A percentile compares a stretch with the other conserved stretches of the same genome.
Evolutionary conservation across 805 yeast species (phyloP).

Genomic region (Lipomyces orientalis): DNA sequence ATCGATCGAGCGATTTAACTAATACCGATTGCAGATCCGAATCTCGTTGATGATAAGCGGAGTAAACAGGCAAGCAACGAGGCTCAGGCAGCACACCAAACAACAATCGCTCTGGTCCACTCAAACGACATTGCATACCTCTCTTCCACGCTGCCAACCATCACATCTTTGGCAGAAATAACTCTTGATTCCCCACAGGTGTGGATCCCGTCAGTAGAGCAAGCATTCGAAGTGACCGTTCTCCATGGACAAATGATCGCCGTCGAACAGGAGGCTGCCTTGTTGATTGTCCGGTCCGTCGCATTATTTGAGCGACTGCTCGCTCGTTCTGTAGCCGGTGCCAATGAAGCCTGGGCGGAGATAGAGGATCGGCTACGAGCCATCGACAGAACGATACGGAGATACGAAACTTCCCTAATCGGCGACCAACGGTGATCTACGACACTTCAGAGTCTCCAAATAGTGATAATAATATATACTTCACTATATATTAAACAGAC

Average conservation of each 20-base stretch:
- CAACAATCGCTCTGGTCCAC: slow-evolving; percentile 23
- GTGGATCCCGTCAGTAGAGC: slow-evolving; percentile 4
- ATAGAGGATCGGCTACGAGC: slow-evolving; percentile 23
- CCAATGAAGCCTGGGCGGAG: slow-evolving; percentile 30
- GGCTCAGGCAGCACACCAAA: not conserved
- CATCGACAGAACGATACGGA: slow-evolving; percentile 13
- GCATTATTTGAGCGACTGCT: slow-evolving; percentile 28
- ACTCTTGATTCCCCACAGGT: slow-evolving; percentile 7
- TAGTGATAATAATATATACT: not conserved
- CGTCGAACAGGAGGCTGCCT: slow-evolving; percentile 4
- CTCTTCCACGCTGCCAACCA: slow-evolving; percentile 11
- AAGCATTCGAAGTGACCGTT: not conserved
- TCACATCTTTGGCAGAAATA: slow-evolving; percentile 12
- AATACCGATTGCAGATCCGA: not conserved
- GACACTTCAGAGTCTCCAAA: not conserved
- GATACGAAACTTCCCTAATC: not conserved
- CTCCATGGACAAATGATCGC: not conserved
- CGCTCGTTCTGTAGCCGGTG: slow-evolving; percentile 22
- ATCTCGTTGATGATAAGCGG: not conserved
- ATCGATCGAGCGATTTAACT: not conserved
- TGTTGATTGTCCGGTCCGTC: slow-evolving; percentile 15
- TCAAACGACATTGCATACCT: slow-evolving; percentile 20
- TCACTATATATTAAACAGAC: not conserved
- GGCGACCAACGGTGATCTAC: not conserved
- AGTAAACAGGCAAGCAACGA: not conserved